Percentiles rank a stretch among this genome's conserved stretches.
phyloP scores from a whole-genome alignment of 345 rosid species.

The Cardiospermum halicacabum region DNA sequence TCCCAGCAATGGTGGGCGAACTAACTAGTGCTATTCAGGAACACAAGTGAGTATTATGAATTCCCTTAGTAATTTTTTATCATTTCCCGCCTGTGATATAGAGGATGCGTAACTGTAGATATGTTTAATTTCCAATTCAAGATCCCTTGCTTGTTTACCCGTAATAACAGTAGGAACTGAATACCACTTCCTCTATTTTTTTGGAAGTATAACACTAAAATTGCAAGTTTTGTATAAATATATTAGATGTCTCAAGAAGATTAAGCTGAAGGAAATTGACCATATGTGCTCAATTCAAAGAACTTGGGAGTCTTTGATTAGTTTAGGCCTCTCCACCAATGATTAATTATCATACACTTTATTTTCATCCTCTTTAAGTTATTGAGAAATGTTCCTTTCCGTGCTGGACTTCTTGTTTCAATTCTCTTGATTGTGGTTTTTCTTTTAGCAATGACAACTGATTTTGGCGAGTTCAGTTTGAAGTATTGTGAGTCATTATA shows the following conservation, averaged over 20 bases:
- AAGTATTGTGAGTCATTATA: too few relatives aligned
- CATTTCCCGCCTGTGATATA: background rate
- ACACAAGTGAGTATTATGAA: constrained; percentile 44
- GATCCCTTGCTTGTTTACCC: too few relatives aligned
- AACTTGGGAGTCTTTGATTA: background rate
- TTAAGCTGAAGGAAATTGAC: background rate
- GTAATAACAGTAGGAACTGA: too few relatives aligned
- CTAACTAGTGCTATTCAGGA: constrained; percentile 34
- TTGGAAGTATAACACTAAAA: background rate
- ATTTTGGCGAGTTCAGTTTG: too few relatives aligned
- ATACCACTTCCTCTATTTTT: too few relatives aligned
- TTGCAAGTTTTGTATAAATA: background rate
- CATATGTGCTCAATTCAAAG: background rate
- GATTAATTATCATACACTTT: too few relatives aligned
- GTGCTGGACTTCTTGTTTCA: background rate
- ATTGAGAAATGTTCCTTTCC: background rate
- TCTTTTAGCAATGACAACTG: background rate
- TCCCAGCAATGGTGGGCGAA: constrained; percentile 36
- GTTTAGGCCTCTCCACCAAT: too few relatives aligned
- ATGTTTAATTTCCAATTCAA: background rate
- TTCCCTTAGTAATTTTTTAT: background rate
- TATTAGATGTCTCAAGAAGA: too few relatives aligned
- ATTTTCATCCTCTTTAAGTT: constrained; percentile 1
- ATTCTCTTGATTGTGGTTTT: background rate
- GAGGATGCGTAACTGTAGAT: background rate